Evolutionary conservation across 805 yeast species (phyloP), one percentile per base, ranked within the genome.

Genomic region (Blastobotrys muscicola): DNA sequence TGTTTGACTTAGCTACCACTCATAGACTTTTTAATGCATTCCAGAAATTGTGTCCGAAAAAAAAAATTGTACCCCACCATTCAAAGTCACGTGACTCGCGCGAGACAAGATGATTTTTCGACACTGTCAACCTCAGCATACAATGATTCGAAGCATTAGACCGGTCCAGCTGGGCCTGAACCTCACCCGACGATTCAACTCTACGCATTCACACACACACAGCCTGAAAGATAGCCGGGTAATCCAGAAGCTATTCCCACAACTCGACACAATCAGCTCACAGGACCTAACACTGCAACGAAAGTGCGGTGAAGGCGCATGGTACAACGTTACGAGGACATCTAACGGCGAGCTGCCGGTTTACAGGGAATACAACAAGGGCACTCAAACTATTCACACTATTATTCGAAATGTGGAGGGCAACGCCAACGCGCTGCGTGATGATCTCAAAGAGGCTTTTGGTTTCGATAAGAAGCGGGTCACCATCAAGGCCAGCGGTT

Each of bases 401-500:
- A 87, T 85, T 56, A 70, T 86, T 23, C 78, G 83, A 58, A 75
- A 76, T 47, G 71, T 86, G 41, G 65, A 71, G 46, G 96, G 96
- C 4, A 80, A 82, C 59, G 68, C 78, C 10, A 60, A 70, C 4
- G 79, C 74, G 45, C 68, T 87, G 45, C 79, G 83, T 59, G 67
- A 74, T 42, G 95, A 86, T 56, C 62, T 86, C 45, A 74, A 75
- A 48, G 61, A 57, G 11, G 56, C 68, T 20, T 59, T 82, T 36
- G 61, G 64, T 10, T 66, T 81, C 16, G 60, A 72, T 31, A 66
- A 67, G 52, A 62, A 67, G 32, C 62, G 69, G 13, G 73, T 77
- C 57, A 67, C 62, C 47, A 67, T 80, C 35, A 59, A 70, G 45
- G 65, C 68, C 52, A 73, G 72, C 41, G 72, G 81, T 15, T 69